A percentile compares a stretch with the other conserved stretches of the same genome.
These are phyloP conservation scores for Yarrowia galli DNA, from an alignment of 1,139 yeast genomes.

Conservation along the genomic window DNA sequence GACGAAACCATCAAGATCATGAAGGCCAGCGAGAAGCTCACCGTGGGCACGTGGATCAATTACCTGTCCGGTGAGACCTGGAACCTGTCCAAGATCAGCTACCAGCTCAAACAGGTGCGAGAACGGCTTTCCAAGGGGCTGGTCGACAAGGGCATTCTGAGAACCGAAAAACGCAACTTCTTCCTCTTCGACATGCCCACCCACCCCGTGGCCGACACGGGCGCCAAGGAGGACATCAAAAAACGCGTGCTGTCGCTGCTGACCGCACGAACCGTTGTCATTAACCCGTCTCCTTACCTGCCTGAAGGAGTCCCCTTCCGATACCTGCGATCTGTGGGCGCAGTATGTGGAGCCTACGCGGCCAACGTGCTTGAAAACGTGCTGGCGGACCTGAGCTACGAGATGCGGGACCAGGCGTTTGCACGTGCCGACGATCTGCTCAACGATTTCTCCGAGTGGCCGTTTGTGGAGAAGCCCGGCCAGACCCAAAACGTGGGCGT, in stretches of 20 bases:
- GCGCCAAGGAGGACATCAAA: constrained; percentile 79
- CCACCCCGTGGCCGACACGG: constrained; percentile 90
- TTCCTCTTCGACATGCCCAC: constrained; percentile 98
- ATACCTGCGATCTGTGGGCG: constrained; percentile 76
- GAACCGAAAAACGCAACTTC: constrained; percentile 95
- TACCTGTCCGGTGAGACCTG: constrained; percentile 93
- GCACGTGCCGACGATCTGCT: constrained; percentile 91
- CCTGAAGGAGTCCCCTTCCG: constrained; percentile 74
- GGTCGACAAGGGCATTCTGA: constrained; percentile 95
- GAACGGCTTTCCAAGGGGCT: constrained; percentile 96
- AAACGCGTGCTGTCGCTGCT: constrained; percentile 74
- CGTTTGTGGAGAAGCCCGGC: constrained; percentile 68
- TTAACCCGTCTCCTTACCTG: constrained; percentile 57
- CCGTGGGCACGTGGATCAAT: constrained; percentile 94
- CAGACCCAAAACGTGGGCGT: constrained; percentile 69
- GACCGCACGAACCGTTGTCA: constrained; percentile 68
- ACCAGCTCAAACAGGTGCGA: constrained; percentile 95
- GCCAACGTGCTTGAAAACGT: constrained; percentile 97
- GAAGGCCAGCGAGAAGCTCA: constrained; percentile 82
- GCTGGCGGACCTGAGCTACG: constrained; percentile 77
- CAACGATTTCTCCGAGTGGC: constrained; percentile 82
- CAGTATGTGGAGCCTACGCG: constrained; percentile 90
- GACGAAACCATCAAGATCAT: constrained; percentile 93
- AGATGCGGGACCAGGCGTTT: constrained; percentile 91
- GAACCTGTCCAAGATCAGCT: constrained; percentile 92